Percentiles rank a stretch among this genome's conserved stretches.
phyloP scores from a whole-genome alignment of 1,284 basidiomycete species.

The Cutaneotrichosporon cutaneum region DNA sequence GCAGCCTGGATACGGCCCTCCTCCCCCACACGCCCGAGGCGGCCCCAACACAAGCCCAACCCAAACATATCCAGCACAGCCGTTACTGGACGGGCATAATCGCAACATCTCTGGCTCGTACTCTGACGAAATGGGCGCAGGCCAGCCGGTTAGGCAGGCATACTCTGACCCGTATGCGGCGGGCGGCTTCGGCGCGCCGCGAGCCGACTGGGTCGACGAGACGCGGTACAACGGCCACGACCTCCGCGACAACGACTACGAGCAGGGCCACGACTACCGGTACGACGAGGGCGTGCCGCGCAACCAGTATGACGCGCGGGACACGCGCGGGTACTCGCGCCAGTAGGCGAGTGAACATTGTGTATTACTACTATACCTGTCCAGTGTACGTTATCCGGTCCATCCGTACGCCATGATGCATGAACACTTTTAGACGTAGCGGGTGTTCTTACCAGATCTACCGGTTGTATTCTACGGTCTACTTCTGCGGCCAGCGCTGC shows the following conservation, averaged over 20 bases:
- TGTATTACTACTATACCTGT: too few species aligned
- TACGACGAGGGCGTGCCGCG: not conserved
- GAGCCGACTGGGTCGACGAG: conserved; percentile 7
- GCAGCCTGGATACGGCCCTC: not conserved
- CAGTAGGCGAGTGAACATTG: too few species aligned
- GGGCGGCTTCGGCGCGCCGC: not conserved
- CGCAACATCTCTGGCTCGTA: conserved; percentile 9
- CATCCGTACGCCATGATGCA: too few species aligned
- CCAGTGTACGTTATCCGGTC: too few species aligned
- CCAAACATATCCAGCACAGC: not conserved
- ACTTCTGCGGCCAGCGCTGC: conserved; percentile 48
- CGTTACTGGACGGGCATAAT: not conserved
- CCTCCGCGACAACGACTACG: not conserved
- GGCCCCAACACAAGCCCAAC: not conserved
- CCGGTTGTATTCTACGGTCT: too few species aligned
- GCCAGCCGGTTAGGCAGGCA: not conserved
- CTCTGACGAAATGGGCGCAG: conserved; percentile 1
- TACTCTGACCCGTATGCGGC: conserved; percentile 8
- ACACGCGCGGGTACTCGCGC: not conserved
- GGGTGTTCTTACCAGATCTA: too few species aligned
- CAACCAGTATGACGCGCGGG: not conserved
- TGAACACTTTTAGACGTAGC: too few species aligned
- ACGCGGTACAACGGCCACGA: not conserved
- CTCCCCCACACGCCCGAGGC: not conserved
- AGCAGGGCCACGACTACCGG: not conserved